Percentiles rank a stretch among this genome's conserved stretches.
Conservation (phyloP, 2,329 filamentous ascomycete species). For the Cladosporium sp. region DNA sequence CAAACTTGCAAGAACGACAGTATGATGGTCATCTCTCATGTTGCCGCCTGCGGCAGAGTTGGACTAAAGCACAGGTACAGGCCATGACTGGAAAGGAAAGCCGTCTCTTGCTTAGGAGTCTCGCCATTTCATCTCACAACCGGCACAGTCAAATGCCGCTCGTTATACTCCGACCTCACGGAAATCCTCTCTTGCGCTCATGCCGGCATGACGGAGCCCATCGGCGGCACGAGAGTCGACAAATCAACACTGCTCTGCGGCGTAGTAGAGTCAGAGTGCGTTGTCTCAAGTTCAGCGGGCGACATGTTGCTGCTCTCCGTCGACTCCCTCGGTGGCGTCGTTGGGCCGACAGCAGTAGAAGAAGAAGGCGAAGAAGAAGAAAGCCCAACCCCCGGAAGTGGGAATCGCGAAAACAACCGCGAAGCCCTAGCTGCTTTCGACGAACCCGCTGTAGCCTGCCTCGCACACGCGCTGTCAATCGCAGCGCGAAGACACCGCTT, state of each 20-base stretch:
- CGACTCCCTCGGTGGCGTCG: not conserved
- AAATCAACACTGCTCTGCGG: not conserved
- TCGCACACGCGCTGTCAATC: not conserved
- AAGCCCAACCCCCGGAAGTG: not conserved
- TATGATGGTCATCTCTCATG: not conserved
- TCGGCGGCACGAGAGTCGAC: not conserved
- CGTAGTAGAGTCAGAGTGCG: not conserved
- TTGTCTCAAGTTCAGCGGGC: not conserved
- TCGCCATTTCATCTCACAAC: not conserved
- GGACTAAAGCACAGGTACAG: not conserved
- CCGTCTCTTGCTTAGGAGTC: not conserved
- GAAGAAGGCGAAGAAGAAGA: not conserved
- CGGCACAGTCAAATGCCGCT: not conserved
- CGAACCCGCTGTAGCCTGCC: not conserved
- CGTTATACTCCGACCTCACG: not conserved
- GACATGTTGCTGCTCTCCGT: not conserved
- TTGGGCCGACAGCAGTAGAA: not conserved
- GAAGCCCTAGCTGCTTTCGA: not conserved
- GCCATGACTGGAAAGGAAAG: not conserved
- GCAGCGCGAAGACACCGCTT: not conserved
- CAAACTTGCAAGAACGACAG: not conserved
- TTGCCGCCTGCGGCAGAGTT: not conserved
- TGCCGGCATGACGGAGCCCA: not conserved
- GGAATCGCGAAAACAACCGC: not conserved
- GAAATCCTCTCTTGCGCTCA: not conserved